These are phyloP conservation scores for Serpula lacrymans DNA, from an alignment of 768 basidiomycete genomes.

Conservation along the genomic window DNA sequence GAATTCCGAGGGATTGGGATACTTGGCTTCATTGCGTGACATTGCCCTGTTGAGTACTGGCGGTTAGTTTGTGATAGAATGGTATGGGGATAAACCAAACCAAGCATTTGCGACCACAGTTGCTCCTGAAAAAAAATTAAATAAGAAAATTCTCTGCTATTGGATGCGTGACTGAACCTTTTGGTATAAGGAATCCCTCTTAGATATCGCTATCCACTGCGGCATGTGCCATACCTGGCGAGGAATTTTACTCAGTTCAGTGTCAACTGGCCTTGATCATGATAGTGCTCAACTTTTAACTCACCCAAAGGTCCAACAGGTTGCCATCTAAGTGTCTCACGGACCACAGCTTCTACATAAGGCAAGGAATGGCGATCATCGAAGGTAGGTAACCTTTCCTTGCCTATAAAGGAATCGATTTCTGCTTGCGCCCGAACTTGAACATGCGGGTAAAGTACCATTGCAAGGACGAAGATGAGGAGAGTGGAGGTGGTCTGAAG, in stretches of 20 bases:
- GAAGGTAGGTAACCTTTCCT: conserved; percentile 19
- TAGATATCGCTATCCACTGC: no score
- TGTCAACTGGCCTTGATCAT: no score
- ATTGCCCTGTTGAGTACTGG: no score
- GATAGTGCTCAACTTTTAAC: no score
- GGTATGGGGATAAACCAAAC: no score
- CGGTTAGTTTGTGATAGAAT: no score
- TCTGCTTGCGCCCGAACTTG: conserved; percentile 21
- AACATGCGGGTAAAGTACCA: conserved; percentile 22
- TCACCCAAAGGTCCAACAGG: conserved; percentile 19
- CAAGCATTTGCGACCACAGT: conserved; percentile 24
- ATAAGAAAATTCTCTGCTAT: no score
- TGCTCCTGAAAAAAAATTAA: conserved; percentile 22
- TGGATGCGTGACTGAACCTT: no score
- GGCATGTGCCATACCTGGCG: no score
- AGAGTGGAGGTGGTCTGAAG: no score
- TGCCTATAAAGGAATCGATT: conserved; percentile 21
- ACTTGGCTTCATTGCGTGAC: conserved; percentile 46
- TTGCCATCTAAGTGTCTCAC: conserved; percentile 22
- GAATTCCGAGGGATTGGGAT: conserved; percentile 49
- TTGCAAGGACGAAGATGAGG: conserved; percentile 28
- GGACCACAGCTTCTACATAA: conserved; percentile 20
- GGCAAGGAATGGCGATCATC: conserved; percentile 20
- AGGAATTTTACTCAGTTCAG: no score
- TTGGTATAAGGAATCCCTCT: no score